Conservation (phyloP, 345 rosid genomes). For the Abelmoschus esculentus region DNA sequence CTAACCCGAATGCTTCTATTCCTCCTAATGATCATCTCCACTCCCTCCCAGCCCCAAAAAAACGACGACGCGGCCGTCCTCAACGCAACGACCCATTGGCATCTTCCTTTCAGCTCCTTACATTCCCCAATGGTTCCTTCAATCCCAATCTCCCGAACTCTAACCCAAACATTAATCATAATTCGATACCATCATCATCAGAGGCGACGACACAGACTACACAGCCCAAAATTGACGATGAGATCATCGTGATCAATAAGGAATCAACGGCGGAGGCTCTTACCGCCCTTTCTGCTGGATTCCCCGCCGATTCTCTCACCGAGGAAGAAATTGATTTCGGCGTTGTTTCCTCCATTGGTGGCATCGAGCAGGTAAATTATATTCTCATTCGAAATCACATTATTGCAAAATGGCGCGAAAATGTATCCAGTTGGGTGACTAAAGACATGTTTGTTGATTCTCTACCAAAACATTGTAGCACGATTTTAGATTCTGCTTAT, state of each 20-base stretch:
- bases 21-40: constrained; percentile 31
- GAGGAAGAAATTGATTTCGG: constrained; percentile 89
- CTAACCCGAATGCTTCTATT: constrained; percentile 18
- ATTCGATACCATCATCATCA: constrained; percentile 18
- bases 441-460: constrained; percentile 66
- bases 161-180: constrained; percentile 13
- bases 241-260: constrained; percentile 83
- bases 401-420: constrained; percentile 80
- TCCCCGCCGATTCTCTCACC: constrained; percentile 84
- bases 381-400: constrained; percentile 86
- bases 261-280: constrained; percentile 90
- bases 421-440: constrained; percentile 55
- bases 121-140: constrained; percentile 16
- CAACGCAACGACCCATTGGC: constrained; percentile 35
- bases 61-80: constrained; percentile 80
- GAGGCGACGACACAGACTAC: constrained; percentile 3
- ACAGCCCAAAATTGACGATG: constrained; percentile 49
- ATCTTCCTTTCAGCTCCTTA: constrained; percentile 33
- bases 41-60: constrained; percentile 68
- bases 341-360: constrained; percentile 67
- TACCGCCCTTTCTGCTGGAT: constrained; percentile 81
- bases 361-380: constrained; percentile 94
- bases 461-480: constrained; percentile 61
- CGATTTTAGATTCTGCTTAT: constrained; percentile 72
- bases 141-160: constrained; percentile 10